Percentiles rank a stretch among this genome's conserved stretches.
Evolutionary conservation across 1,284 basidiomycete genomes (phyloP).

Genomic region (Ganoderma boninense): DNA sequence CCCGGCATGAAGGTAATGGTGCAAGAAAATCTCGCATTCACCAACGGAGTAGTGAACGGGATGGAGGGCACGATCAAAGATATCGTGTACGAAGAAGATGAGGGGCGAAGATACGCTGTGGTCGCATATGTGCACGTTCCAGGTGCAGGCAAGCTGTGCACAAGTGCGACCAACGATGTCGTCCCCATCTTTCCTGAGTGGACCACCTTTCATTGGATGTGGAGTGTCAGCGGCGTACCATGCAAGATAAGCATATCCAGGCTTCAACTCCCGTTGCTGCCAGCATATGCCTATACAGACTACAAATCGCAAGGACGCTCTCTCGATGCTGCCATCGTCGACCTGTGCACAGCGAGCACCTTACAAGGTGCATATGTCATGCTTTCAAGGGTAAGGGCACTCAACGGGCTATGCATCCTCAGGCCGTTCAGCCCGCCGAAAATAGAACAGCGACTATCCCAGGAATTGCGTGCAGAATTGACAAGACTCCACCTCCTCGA

Average conservation of each 20-base stretch:
- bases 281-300: not conserved
- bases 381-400: not conserved
- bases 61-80: not conserved
- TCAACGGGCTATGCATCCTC: not conserved
- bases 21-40: not conserved
- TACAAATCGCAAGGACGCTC: not conserved
- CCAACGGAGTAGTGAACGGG: not conserved
- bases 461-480: not conserved
- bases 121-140: not conserved
- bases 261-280: not conserved
- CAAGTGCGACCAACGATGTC: not conserved
- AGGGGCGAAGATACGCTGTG: not conserved
- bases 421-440: not conserved
- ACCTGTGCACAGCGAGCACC: not conserved
- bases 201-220: not conserved
- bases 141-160: not conserved
- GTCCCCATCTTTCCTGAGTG: not conserved
- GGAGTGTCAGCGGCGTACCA: rapidly evolving
- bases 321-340: not conserved
- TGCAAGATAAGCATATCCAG: not conserved
- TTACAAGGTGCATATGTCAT: not conserved
- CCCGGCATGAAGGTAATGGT: not conserved
- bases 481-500: not conserved
- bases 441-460: not conserved
- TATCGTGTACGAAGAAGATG: not conserved